These are phyloP conservation scores for Suillus subalutaceus DNA, from an alignment of 768 basidiomycete genomes.

Conservation along the genomic window DNA sequence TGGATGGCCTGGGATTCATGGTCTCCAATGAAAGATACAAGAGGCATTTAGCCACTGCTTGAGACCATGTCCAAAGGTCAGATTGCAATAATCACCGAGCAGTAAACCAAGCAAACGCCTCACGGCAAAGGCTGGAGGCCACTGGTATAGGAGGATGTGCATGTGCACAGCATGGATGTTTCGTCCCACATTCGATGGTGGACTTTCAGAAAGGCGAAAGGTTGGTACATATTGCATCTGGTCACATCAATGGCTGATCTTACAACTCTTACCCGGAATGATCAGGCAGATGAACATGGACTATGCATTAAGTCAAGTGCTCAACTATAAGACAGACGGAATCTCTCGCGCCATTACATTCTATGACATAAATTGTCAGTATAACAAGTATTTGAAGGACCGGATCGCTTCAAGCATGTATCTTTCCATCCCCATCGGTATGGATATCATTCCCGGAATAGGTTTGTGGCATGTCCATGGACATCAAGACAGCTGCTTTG, in stretches of 20 bases:
- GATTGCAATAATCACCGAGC: constrained; percentile 23
- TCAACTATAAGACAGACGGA: constrained; percentile 16
- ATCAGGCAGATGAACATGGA: constrained; percentile 33
- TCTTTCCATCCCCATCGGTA: not conserved
- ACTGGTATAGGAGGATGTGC: constrained; percentile 35
- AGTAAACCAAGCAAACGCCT: constrained; percentile 19
- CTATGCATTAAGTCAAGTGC: constrained; percentile 26
- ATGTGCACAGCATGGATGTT: constrained; percentile 37
- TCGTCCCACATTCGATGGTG: constrained; percentile 31
- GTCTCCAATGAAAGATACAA: not conserved
- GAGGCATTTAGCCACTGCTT: not conserved
- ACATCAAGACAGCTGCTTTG: constrained; percentile 9
- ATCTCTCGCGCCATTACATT: constrained; percentile 16
- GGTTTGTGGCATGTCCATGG: constrained; percentile 13
- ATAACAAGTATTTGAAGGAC: constrained; percentile 18
- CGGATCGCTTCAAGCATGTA: not conserved
- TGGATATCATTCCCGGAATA: constrained; percentile 8
- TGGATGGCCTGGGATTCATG: not conserved
- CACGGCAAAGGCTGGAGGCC: constrained; percentile 20
- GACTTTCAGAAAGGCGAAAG: constrained; percentile 37
- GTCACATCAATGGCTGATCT: not conserved
- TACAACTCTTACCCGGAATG: not conserved
- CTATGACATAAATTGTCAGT: constrained; percentile 37
- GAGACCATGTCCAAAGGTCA: constrained; percentile 13
- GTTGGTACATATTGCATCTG: constrained; percentile 15